Evolutionary conservation across 768 basidiomycete species (phyloP).

Genomic region (Mycena vulgaris): DNA sequence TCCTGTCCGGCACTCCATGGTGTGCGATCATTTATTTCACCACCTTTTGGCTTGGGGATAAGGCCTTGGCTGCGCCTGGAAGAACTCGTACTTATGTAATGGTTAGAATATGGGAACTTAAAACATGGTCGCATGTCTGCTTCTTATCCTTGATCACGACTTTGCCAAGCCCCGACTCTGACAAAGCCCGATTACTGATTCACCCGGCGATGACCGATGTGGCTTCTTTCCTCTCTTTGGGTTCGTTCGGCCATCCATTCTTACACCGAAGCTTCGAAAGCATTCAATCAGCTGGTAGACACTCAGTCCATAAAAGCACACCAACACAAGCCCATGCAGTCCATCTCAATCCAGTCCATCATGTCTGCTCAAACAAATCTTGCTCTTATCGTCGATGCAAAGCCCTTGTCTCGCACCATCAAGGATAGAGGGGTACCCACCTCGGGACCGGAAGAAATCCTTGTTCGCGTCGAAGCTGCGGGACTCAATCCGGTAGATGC

Average conservation of each 20-base stretch:
- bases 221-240: background rate
- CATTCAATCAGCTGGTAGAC: background rate
- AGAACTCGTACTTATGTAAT: too few relatives aligned
- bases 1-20: too few relatives aligned
- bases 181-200: constrained; percentile 1
- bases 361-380: constrained; percentile 22
- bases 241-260: background rate
- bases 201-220: background rate
- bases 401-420: constrained; percentile 23
- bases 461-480: constrained; percentile 63
- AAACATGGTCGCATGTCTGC: too few relatives aligned
- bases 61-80: too few relatives aligned
- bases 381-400: constrained; percentile 9
- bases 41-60: too few relatives aligned
- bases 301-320: constrained; percentile 3
- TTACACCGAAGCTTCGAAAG: background rate
- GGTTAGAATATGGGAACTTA: too few relatives aligned
- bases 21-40: too few relatives aligned
- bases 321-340: background rate
- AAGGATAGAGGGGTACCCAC: constrained; percentile 49
- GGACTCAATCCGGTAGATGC: constrained; percentile 62
- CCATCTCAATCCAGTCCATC: background rate
- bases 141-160: too few relatives aligned
- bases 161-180: background rate
- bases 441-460: constrained; percentile 64